Percentiles rank a stretch among this genome's conserved stretches.
Evolutionary conservation across 2,329 filamentous ascomycete genomes (phyloP).

Genomic region (Aspergillus felis): DNA sequence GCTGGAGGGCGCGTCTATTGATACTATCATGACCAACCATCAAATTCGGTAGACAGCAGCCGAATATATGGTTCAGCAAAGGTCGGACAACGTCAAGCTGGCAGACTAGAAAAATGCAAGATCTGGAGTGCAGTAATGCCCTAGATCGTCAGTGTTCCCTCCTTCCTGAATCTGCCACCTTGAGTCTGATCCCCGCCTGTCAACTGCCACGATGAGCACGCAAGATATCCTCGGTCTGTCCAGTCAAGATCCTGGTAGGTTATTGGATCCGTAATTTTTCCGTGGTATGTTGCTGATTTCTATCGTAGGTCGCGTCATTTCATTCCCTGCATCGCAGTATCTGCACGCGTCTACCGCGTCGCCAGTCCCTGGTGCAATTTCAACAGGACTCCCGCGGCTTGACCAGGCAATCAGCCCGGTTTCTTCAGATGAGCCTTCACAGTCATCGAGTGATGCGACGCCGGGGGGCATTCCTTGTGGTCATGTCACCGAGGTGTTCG

Average conservation of each 20-base stretch:
- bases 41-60: not conserved
- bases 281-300: slow-evolving; percentile 1
- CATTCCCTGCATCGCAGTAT: slow-evolving; percentile 36
- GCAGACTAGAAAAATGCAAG: not conserved
- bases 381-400: slow-evolving; percentile 47
- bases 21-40: not conserved
- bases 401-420: slow-evolving; percentile 34
- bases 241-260: slow-evolving; percentile 29
- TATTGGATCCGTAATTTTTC: not conserved
- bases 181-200: not conserved
- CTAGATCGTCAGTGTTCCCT: not conserved
- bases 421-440: slow-evolving; percentile 12
- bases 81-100: not conserved
- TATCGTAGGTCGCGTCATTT: slow-evolving; percentile 26
- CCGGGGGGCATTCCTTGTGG: slow-evolving; percentile 65
- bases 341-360: slow-evolving; percentile 25
- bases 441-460: slow-evolving; percentile 6
- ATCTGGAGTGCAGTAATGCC: not conserved
- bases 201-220: slow-evolving; percentile 19
- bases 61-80: not conserved
- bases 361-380: slow-evolving; percentile 17
- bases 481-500: slow-evolving; percentile 82
- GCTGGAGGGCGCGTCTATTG: not conserved
- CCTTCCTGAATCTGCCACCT: not conserved
- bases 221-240: slow-evolving; percentile 30